Conservation (phyloP, 768 basidiomycete genomes). For the Boletus sp. region DNA sequence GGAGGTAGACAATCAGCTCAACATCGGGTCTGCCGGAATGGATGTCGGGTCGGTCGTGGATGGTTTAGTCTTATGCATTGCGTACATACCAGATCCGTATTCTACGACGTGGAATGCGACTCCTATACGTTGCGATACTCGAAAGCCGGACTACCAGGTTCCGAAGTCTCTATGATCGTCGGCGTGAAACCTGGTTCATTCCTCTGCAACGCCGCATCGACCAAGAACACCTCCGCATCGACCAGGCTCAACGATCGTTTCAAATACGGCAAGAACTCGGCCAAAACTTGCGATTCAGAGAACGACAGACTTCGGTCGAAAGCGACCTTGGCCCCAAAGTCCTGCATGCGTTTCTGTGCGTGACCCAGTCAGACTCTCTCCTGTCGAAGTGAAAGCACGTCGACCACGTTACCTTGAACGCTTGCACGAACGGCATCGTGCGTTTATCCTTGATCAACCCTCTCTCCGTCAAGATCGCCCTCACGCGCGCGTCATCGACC, state of each 20-base stretch:
- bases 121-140: slow-evolving; percentile 76
- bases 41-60: too few species aligned
- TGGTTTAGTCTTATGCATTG: too few species aligned
- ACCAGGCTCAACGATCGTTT: slow-evolving; percentile 70
- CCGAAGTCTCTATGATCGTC: slow-evolving; percentile 76
- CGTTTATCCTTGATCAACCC: slow-evolving; percentile 95
- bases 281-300: slow-evolving; percentile 73
- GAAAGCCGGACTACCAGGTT: slow-evolving; percentile 84
- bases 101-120: neutral
- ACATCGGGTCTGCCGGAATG: too few species aligned
- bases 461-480: slow-evolving; percentile 59
- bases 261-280: slow-evolving; percentile 74
- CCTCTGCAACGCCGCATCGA: slow-evolving; percentile 62
- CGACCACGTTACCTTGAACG: slow-evolving; percentile 71
- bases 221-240: slow-evolving; percentile 68
- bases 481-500: slow-evolving; percentile 83
- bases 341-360: slow-evolving; percentile 73
- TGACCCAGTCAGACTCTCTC: neutral
- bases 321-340: slow-evolving; percentile 71
- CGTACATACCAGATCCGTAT: neutral
- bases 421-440: slow-evolving; percentile 91
- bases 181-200: slow-evolving; percentile 58
- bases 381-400: neutral
- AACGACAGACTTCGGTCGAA: slow-evolving; percentile 84
- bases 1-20: too few species aligned